Evolutionary conservation across 2,329 filamentous ascomycete species (phyloP).

Genomic region (Exophiala spinifera): DNA sequence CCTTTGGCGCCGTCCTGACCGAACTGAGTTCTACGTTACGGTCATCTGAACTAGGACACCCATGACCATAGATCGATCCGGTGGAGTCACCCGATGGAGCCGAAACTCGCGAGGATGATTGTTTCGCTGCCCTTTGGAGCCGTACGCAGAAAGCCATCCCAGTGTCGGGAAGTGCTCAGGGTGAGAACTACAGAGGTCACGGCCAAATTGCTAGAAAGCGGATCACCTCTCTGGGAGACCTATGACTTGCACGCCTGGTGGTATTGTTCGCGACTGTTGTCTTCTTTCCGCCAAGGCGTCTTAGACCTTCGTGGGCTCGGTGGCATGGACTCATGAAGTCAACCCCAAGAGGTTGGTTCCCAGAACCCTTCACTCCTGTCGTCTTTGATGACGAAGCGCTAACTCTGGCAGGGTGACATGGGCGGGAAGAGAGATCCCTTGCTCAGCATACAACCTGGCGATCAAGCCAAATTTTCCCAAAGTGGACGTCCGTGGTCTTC

Average conservation of each 20-base stretch:
- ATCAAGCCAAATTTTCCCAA: conserved; percentile 16
- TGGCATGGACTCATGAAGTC: no score
- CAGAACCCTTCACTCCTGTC: no score
- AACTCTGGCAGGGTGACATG: conserved; percentile 4
- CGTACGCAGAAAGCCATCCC: conserved; percentile 11
- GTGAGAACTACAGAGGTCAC: neutral
- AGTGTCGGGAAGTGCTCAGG: neutral
- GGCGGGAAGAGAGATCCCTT: conserved; percentile 3
- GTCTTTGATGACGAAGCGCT: no score
- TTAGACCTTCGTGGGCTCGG: no score
- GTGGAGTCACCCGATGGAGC: conserved; percentile 14
- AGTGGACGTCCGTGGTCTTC: conserved; percentile 18
- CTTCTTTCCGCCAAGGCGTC: no score
- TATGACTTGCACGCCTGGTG: neutral
- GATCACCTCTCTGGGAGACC: neutral
- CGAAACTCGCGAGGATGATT: conserved; percentile 8
- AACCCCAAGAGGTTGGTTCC: no score
- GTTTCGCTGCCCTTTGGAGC: conserved; percentile 5
- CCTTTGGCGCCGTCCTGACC: conserved; percentile 9
- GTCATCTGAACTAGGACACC: conserved; percentile 12
- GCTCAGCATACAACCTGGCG: conserved; percentile 7
- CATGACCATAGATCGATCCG: conserved; percentile 23
- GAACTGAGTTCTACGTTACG: conserved; percentile 5
- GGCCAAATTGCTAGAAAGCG: neutral
- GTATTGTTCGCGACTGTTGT: no score